Evolutionary conservation across 1,139 yeast genomes (phyloP), one percentile per base, ranked within the genome.

Genomic region (Protomyces macrosporus): DNA sequence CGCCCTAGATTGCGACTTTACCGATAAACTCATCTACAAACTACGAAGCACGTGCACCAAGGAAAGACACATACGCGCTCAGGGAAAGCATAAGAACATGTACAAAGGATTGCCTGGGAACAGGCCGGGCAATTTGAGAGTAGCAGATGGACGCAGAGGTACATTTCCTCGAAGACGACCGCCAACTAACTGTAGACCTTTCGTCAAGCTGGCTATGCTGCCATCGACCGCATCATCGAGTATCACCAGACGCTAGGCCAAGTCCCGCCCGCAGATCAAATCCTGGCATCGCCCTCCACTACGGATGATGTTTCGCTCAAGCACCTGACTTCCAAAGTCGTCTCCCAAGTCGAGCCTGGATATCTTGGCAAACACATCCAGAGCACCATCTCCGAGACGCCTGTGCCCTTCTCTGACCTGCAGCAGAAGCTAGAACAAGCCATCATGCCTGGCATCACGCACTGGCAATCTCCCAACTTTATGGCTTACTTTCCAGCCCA

Each of bases 401-500:
- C 67, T 6, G 70, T 67, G 53, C 42, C 61, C 7, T 69, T 69
- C 64, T 66, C 62, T 9, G 64, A 53, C n/a, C 63, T 69, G 9
- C 67, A 65, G 40, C 40, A 50, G 30, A 70, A 69, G 34, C 63
- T 69, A 45, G 68, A 68, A 30, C 48, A 55, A 9, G 54, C 61
- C 37, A 68, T 69, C 36, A 63, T 67, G 51, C 70, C 70, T 14
- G 70, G 70, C 35, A 45, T 69, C 37, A 69, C 70, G 9, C 68
- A 69, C 60, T 69, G 70, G 70, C 70, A 69, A 55, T 65, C 68
- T 42, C 70, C 70, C 23, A 68, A 68, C 37, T 69, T 69, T 36
- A 62, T 68, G 23, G 70, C 70, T 2, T 69, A 67, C 37, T 69
- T 68, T 53, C 70, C 70, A 2, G 69, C 70, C n/a, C 69, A 68